Conservation (phyloP, 768 basidiomycete genomes). For the Termitomyces sp. region DNA sequence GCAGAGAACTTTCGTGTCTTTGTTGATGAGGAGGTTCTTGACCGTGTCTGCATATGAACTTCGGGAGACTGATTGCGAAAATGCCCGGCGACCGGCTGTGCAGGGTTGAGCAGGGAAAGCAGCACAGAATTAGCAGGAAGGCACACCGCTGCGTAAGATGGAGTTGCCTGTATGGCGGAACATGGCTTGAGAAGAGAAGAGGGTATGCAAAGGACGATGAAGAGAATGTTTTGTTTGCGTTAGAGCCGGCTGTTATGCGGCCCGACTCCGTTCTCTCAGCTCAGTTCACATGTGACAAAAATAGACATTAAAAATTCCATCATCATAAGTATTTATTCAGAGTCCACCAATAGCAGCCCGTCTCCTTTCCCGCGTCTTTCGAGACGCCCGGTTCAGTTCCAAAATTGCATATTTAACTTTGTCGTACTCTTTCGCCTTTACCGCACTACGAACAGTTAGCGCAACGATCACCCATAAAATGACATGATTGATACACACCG, state of each 20-base stretch:
- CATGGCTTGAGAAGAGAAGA: slow-evolving; percentile 33
- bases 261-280: slow-evolving; percentile 8
- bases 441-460: slow-evolving; percentile 39
- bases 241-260: neutral
- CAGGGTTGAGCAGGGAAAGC: slow-evolving; percentile 2
- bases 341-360: slow-evolving; percentile 34
- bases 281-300: slow-evolving; percentile 1
- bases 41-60: slow-evolving; percentile 85
- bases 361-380: slow-evolving; percentile 67
- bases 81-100: slow-evolving; percentile 68
- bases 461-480: neutral
- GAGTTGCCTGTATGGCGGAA: slow-evolving; percentile 59
- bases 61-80: slow-evolving; percentile 73
- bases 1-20: slow-evolving; percentile 91
- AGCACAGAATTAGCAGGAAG: neutral
- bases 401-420: slow-evolving; percentile 80
- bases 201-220: slow-evolving; percentile 1
- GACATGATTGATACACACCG: slow-evolving; percentile 43
- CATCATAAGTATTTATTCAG: slow-evolving; percentile 3
- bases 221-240: slow-evolving; percentile 4
- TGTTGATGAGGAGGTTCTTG: slow-evolving; percentile 86
- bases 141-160: slow-evolving; percentile 46
- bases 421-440: slow-evolving; percentile 63
- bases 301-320: neutral
- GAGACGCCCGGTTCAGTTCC: slow-evolving; percentile 63